Conservation (phyloP, 2,329 filamentous ascomycete species). For the Ceratocystis cacaofunesta region DNA sequence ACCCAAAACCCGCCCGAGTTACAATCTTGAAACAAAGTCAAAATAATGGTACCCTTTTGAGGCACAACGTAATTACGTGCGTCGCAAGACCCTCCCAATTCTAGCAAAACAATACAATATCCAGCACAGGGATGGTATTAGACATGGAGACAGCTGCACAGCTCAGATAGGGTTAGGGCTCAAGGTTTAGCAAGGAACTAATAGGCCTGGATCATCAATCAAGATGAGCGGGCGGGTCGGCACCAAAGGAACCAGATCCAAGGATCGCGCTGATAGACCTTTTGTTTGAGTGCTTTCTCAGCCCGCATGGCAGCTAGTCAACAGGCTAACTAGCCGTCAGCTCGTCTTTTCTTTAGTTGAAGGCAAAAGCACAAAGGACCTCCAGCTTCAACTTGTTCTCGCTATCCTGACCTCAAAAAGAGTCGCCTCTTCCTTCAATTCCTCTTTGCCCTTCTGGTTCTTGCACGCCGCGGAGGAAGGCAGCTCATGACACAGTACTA, state of each 20-base stretch:
- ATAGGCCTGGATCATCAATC: not conserved
- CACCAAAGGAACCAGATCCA: not conserved
- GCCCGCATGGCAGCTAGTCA: not conserved
- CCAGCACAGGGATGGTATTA: not conserved
- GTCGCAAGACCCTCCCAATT: not conserved
- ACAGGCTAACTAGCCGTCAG: not conserved
- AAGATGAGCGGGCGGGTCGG: not conserved
- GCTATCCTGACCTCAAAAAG: not conserved
- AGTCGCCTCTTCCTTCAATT: not conserved
- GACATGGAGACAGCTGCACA: not conserved
- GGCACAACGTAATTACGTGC: not conserved
- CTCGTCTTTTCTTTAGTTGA: not conserved
- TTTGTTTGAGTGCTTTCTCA: not conserved
- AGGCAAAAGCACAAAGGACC: not conserved
- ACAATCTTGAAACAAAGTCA: conserved; percentile 5
- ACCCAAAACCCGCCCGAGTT: not conserved
- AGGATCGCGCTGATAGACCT: not conserved
- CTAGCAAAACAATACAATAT: too few species aligned
- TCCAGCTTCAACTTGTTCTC: not conserved
- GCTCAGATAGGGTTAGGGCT: too few species aligned
- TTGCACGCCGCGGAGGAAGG: not conserved
- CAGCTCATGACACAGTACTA: too few species aligned
- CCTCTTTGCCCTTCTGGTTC: not conserved
- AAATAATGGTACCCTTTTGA: not conserved
- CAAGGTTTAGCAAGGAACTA: too few species aligned